These are phyloP conservation scores for Zasmidium angulare DNA, from an alignment of 2,329 filamentous ascomycete species.

Conservation along the genomic window DNA sequence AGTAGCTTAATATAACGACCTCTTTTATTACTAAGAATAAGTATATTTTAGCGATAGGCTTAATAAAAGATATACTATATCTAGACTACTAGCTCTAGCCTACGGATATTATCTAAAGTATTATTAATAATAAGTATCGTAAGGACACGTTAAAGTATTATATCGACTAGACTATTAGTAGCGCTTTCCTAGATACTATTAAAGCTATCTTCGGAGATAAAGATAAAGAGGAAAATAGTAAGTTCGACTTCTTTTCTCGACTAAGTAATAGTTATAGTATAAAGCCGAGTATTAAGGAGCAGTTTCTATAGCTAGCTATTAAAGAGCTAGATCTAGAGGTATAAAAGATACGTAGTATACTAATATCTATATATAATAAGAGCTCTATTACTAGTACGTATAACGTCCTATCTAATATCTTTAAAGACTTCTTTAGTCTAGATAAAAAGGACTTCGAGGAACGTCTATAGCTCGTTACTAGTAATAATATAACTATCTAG, in stretches of 20 bases:
- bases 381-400: not conserved
- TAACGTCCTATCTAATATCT: not conserved
- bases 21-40: not conserved
- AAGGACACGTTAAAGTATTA: not conserved
- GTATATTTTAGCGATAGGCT: not conserved
- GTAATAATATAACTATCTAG: constrained; percentile 2
- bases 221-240: no score
- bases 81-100: not conserved
- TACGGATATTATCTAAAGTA: not conserved
- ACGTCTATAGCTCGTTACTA: not conserved
- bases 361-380: not conserved
- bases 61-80: not conserved
- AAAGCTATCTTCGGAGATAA: not conserved
- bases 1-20: not conserved
- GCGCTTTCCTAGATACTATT: not conserved
- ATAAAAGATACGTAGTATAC: not conserved
- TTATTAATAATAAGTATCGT: not conserved
- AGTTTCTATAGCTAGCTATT: not conserved
- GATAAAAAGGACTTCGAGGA: not conserved
- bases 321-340: not conserved
- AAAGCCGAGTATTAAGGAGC: not conserved
- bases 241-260: no score
- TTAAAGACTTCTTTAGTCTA: not conserved
- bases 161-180: not conserved
- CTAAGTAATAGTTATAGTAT: no score